Evolutionary conservation across 2,329 filamentous ascomycete genomes (phyloP), one percentile per base, ranked within the genome.

Genomic region (Xylaria sp.): DNA sequence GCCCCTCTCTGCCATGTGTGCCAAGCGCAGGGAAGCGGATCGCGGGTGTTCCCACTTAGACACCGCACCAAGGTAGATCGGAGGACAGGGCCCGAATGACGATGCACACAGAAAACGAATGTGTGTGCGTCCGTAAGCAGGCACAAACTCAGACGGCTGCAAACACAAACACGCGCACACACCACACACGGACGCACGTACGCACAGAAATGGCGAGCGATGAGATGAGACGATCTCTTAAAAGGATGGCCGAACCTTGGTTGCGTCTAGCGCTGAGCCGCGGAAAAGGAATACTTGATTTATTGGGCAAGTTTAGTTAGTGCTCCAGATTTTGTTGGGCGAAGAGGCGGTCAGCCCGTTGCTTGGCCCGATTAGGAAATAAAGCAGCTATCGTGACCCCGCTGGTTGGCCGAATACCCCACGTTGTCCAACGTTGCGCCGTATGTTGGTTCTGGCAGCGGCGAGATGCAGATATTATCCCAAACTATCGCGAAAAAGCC

Each of bases 291-390:
- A 52, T 20, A 50, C 20, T 34, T 29, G 44, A 34, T 47, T 55
- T 53, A 55, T 56, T 49, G 52, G n/a, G n/a, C n/a, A 61, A 49
- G 4, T 48, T 16, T 54, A 42, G 48, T 52, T 50, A n/a, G n/a
- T n/a, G 39, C 60, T 53, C 56, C 53, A 45, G 48, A 54, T 52
- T 59, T 56, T 57, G 54, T 59, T 58, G 59, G 42, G 59, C 44
- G 52, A 66, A 67, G 59, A 66, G 53, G 65, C 65, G 65, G 65
- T 67, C 64, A 64, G 55, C 55, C 29, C 7, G 47, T 60, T 54
- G 55, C 56, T 63, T 57, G 57, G 60, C 54, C 61, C 22, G 37
- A 60, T 62, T 56, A 45, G 54, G 61, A 57, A 48, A 26, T 51
- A 51, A 50, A 54, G 46, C 22, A 60, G 48, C 53, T 64, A 63